Conservation (phyloP, 2,329 filamentous ascomycete species). For the Neonectria hederae region DNA sequence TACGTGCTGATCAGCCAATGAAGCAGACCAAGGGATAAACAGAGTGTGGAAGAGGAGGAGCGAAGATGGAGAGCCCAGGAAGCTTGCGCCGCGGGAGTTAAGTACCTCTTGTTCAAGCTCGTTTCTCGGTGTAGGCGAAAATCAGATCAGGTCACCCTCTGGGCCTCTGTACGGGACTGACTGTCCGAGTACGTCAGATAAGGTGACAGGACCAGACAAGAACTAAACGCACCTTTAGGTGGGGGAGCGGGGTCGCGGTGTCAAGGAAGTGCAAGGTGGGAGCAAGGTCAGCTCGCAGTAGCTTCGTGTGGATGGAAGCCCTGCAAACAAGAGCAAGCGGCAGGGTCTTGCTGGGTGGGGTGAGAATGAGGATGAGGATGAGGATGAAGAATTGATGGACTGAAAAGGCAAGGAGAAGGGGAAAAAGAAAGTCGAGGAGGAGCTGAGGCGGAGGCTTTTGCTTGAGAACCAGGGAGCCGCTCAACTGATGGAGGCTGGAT, state of each 20-base stretch:
- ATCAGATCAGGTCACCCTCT: slow-evolving; percentile 44
- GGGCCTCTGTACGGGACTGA: slow-evolving; percentile 37
- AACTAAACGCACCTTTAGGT: slow-evolving; percentile 38
- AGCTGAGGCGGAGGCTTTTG: slow-evolving; percentile 6
- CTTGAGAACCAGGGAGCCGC: not conserved
- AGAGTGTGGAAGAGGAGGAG: slow-evolving; percentile 21
- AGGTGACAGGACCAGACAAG: slow-evolving; percentile 33
- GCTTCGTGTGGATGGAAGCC: slow-evolving; percentile 25
- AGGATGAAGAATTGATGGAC: not conserved
- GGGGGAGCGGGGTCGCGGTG: slow-evolving; percentile 39
- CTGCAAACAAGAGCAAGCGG: slow-evolving; percentile 1
- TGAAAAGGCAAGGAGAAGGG: not conserved
- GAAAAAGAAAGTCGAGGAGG: not conserved
- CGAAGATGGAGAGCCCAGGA: slow-evolving; percentile 14
- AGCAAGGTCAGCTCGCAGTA: slow-evolving; percentile 40
- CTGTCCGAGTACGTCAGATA: slow-evolving; percentile 41
- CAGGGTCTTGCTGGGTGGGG: not conserved
- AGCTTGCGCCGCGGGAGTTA: slow-evolving; percentile 28
- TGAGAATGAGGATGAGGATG: not conserved
- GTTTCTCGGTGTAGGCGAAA: slow-evolving; percentile 31
- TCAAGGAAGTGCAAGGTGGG: slow-evolving; percentile 20
- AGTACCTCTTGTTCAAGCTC: slow-evolving; percentile 27
- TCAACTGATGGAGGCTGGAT: slow-evolving; percentile 13
- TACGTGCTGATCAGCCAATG: slow-evolving; percentile 28
- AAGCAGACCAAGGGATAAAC: slow-evolving; percentile 13